Evolutionary conservation across 2,329 filamentous ascomycete species (phyloP), one percentile per base, ranked within the genome.

Genomic region (Botrytis deweyae): DNA sequence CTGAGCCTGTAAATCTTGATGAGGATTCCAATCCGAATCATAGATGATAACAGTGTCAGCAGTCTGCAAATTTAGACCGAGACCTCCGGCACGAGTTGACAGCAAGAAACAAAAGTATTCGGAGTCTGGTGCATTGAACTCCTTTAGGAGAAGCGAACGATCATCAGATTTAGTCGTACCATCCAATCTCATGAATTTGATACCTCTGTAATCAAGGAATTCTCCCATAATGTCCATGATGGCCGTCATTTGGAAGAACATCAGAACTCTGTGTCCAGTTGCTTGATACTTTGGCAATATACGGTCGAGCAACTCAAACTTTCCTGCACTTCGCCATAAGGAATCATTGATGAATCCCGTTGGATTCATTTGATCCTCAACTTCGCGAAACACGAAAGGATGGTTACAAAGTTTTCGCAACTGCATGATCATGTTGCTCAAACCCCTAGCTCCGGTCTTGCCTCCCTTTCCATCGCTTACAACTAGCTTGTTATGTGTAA

Each of bases 161-260:
- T 99, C 96, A 80, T 99, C 96, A 1, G 96, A 95, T 83, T 99
- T 99, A 64, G 96, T 99, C 0, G 94, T 96, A 85, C 96, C 96
- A 80, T 99, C 96, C 74, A 99, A 87, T 82, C 96, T 94, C 77
- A 99, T 87, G 82, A 97, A 99, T 80, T 92, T 88, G 78, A 97
- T 87, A 65, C 91, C 92, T 77, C 93, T 89, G 80, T 94, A 92
- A 5, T 95, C 92, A 76, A 99, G 84, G 82, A 97, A 99, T 82
- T 99, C 96, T 80, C 99, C 96, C 96, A 99, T 98, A 80, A 99
- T 99, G 84, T 99, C 97, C 96, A 99, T 99, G 82, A 99, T 99
- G 76, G 97, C 95, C 6, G 96, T 99, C 96, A 99, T 99, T 83
- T 99, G 96, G 88, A 99, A 99, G 88, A 99, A 99, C 93, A 99